Evolutionary conservation across 805 yeast species (phyloP).

Genomic region (Vanderwaltozyma polyspora): DNA sequence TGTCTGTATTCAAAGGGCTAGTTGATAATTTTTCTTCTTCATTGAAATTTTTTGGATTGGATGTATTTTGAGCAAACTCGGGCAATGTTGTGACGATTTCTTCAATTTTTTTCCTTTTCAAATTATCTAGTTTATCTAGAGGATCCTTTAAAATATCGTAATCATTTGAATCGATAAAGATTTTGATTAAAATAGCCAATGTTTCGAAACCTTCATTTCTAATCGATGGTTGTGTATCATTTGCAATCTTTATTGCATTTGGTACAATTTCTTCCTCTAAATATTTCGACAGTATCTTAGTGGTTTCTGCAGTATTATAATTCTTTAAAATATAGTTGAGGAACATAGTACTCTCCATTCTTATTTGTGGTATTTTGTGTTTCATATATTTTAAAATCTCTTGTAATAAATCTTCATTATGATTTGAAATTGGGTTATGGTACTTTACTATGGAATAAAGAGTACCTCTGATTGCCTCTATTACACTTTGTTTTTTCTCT

Average conservation of each 20-base stretch:
- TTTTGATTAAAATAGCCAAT: constrained; percentile 72
- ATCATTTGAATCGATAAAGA: constrained; percentile 58
- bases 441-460: constrained; percentile 43
- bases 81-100: constrained; percentile 36
- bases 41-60: constrained; percentile 1
- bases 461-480: constrained; percentile 57
- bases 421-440: constrained; percentile 30
- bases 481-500: constrained; percentile 73
- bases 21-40: constrained; percentile 3
- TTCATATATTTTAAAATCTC: constrained; percentile 47
- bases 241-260: constrained; percentile 48
- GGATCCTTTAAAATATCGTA: constrained; percentile 33
- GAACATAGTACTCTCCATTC: constrained; percentile 56
- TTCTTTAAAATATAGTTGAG: constrained; percentile 50
- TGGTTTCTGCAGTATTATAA: constrained; percentile 9
- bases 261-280: constrained; percentile 9
- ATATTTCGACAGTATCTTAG: constrained; percentile 4
- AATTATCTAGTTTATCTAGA: constrained; percentile 64
- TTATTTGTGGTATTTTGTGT: constrained; percentile 76
- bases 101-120: constrained; percentile 56
- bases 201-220: constrained; percentile 68
- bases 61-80: background rate
- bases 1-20: constrained; percentile 1
- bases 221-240: constrained; percentile 77
- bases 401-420: constrained; percentile 38